A percentile compares a stretch with the other conserved stretches of the same genome.
These are phyloP conservation scores for Suhomyces sp. DNA, from an alignment of 805 yeast species.

Conservation along the genomic window DNA sequence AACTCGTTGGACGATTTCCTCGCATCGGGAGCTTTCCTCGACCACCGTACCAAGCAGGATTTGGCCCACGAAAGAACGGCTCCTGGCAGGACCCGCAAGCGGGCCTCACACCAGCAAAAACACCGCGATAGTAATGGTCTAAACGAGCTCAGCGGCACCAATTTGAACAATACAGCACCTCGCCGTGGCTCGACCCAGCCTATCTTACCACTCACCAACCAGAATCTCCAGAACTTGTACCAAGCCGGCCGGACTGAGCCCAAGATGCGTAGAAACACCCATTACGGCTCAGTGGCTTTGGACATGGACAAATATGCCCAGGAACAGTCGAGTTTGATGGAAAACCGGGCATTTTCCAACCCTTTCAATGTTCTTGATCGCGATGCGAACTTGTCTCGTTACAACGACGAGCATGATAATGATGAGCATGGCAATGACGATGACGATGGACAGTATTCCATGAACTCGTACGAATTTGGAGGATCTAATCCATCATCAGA, in stretches of 20 bases:
- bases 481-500: constrained; percentile 65
- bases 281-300: constrained; percentile 26
- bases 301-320: constrained; percentile 40
- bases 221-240: constrained; percentile 31
- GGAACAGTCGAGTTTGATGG: constrained; percentile 26
- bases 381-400: constrained; percentile 7
- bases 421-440: constrained; percentile 15
- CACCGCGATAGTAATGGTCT: neutral
- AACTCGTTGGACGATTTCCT: constrained; percentile 6
- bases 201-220: constrained; percentile 35
- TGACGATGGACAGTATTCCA: constrained; percentile 8
- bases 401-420: constrained; percentile 5
- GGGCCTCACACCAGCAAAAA: constrained; percentile 9
- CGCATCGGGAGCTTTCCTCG: constrained; percentile 23
- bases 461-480: constrained; percentile 40
- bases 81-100: constrained; percentile 26
- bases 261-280: constrained; percentile 5
- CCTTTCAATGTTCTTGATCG: constrained; percentile 7
- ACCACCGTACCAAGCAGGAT: constrained; percentile 28
- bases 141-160: neutral
- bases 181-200: constrained; percentile 1
- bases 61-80: constrained; percentile 25
- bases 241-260: neutral
- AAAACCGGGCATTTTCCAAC: constrained; percentile 9
- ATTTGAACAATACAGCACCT: neutral